Evolutionary conservation across 148 eudicot genomes (phyloP).

Genomic region (Silene conica): DNA sequence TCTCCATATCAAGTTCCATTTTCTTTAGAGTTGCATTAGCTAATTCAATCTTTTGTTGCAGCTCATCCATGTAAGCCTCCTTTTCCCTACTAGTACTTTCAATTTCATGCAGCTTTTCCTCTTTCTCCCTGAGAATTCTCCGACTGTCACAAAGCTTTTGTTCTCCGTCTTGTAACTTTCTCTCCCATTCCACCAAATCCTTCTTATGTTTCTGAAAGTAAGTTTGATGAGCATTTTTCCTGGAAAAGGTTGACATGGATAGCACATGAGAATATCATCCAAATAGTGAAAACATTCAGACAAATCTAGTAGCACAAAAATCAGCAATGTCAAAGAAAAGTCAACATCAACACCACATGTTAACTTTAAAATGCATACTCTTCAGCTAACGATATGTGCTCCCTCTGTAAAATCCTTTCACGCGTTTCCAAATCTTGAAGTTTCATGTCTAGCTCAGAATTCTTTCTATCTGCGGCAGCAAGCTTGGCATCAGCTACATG

Average conservation of each 20-base stretch:
- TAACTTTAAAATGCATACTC: slow-evolving; percentile 49
- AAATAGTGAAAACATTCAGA: slow-evolving; percentile 6
- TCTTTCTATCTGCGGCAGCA: slow-evolving; percentile 66
- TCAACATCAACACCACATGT: slow-evolving; percentile 9
- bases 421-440: slow-evolving; percentile 68
- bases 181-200: slow-evolving; percentile 78
- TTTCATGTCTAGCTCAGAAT: slow-evolving; percentile 65
- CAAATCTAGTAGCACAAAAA: slow-evolving; percentile 6
- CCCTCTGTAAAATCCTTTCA: slow-evolving; percentile 63
- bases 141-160: slow-evolving; percentile 58
- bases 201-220: slow-evolving; percentile 52
- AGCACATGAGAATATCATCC: neutral
- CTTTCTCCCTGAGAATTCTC: slow-evolving; percentile 53
- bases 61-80: slow-evolving; percentile 55
- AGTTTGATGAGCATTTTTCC: slow-evolving; percentile 64
- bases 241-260: slow-evolving; percentile 22
- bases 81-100: slow-evolving; percentile 45
- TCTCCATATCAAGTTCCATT: slow-evolving; percentile 53
- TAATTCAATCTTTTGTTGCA: slow-evolving; percentile 49
- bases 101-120: slow-evolving; percentile 56
- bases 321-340: neutral
- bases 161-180: slow-evolving; percentile 74
- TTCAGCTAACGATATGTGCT: slow-evolving; percentile 48
- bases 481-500: slow-evolving; percentile 57
- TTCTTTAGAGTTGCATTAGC: slow-evolving; percentile 39